Percentiles rank a stretch among this genome's conserved stretches.
These are phyloP conservation scores for Hypholoma sublateritium DNA, from an alignment of 768 basidiomycete species.

Conservation along the genomic window DNA sequence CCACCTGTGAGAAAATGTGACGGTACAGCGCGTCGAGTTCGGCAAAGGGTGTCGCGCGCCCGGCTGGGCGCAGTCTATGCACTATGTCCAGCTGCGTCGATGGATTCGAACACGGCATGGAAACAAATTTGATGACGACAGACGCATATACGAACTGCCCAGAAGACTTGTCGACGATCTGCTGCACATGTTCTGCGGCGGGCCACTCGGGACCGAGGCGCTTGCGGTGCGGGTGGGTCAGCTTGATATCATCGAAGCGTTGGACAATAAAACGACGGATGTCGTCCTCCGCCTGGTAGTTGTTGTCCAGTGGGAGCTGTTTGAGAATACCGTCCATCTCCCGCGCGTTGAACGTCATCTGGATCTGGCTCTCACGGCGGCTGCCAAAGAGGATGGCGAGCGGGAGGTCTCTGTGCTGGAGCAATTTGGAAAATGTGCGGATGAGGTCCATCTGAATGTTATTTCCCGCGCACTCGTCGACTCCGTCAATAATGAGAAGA, in stretches of 20 bases:
- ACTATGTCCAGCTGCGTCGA: no score
- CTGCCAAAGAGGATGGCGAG: conserved; percentile 10
- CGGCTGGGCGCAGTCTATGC: no score
- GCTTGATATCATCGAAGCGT: conserved; percentile 2
- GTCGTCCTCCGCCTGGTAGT: no score
- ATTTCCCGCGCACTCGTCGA: conserved; percentile 11
- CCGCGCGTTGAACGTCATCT: no score
- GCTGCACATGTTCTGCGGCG: neutral
- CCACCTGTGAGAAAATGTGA: conserved; percentile 1
- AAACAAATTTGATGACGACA: conserved; percentile 8
- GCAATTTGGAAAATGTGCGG: neutral
- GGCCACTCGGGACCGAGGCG: conserved; percentile 10
- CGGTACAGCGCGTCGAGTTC: conserved; percentile 4
- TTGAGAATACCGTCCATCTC: no score
- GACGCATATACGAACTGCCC: conserved; percentile 14
- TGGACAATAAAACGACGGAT: conserved; percentile 2
- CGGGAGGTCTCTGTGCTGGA: neutral
- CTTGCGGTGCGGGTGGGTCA: neutral
- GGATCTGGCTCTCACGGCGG: conserved; percentile 7
- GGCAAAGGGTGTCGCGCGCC: no score
- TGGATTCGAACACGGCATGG: neutral
- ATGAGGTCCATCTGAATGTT: conserved; percentile 1
- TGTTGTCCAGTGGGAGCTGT: no score
- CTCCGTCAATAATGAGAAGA: conserved; percentile 11
- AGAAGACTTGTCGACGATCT: no score